Base-by-base conservation (phyloP, 176 grass and related monocot species). In the Saccharum officinarum region DNA sequence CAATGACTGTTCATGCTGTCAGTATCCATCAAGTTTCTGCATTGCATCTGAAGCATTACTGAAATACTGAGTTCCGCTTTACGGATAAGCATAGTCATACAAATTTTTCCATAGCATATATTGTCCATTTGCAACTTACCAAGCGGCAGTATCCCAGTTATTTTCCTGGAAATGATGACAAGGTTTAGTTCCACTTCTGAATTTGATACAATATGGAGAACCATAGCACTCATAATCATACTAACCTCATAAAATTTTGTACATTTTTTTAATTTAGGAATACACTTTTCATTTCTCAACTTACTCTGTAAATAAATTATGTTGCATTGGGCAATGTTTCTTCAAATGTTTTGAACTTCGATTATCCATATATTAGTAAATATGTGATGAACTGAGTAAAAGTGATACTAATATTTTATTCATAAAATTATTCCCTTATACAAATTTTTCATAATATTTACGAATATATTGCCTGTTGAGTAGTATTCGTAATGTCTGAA, bases 161-260 rank as follows among this genome's bases (percentile, higher is more conserved):
- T 88, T 77, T 83, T 77, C 46, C 54, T 70, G 17, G 23, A 59
- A 20, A 66, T 88, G 81, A 61, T 70, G 44, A 71, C 61, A 50
- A 64, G 17, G 31, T n/a, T 85, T 42, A 54, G 23, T 45, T 28
- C 37, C 26, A 80, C 62, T 80, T 80, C 42, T 75, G 60, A 76
- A 71, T 71, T 42, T 42, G 20, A 38, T 25, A 71, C 54, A 37
- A 47, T 64, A 15, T 71, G 73, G 60, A 71, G 26, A 61, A 8
- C 67, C 60, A 63, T 63, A 39, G 67, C 11, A 38, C 17, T 34
- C 28, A 2, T 34, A 66, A 67, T 16, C 13, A 67, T 15, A 67
- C 2, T 16, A 66, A 31, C 13, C 28, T 66, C 5, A 30, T 66
- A 66, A 33, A 62, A 12, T 26, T 31, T 66, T 30, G 28, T 66